phyloP scores from a whole-genome alignment of 2,329 filamentous ascomycete genomes.

The Colletotrichum chrysophilum region DNA sequence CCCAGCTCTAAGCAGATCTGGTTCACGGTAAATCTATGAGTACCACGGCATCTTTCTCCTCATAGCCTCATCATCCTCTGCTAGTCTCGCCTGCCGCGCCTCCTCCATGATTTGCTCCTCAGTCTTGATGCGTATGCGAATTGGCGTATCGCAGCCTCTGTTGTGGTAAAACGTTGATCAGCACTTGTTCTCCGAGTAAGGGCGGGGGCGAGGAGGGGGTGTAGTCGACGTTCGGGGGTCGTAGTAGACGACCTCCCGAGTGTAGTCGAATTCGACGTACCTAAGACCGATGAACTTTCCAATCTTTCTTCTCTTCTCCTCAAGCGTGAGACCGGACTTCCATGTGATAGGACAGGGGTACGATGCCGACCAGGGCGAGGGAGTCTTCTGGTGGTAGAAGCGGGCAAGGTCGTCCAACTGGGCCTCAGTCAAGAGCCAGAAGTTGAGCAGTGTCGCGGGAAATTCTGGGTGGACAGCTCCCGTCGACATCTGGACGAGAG shows the following conservation, averaged over 20 bases:
- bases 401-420: conserved; percentile 73
- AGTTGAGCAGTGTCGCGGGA: conserved; percentile 70
- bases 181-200: neutral
- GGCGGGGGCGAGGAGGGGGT: neutral
- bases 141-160: conserved; percentile 21
- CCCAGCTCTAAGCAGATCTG: neutral
- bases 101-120: conserved; percentile 55
- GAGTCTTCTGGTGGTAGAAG: conserved; percentile 75
- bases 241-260: conserved; percentile 44
- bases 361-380: conserved; percentile 55
- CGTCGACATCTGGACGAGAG: conserved; percentile 68
- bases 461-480: conserved; percentile 70
- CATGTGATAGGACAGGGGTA: conserved; percentile 76
- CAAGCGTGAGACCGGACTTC: conserved; percentile 55
- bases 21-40: conserved; percentile 5
- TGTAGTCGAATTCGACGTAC: conserved; percentile 47
- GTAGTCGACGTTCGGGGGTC: conserved; percentile 22
- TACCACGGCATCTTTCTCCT: conserved; percentile 50
- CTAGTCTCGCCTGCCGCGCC: conserved; percentile 41
- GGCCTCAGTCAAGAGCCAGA: conserved; percentile 74
- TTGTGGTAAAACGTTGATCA: neutral
- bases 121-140: conserved; percentile 33
- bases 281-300: conserved; percentile 76
- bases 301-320: conserved; percentile 75
- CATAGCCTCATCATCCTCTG: conserved; percentile 52